Conservation (phyloP, 2,329 filamentous ascomycete species). For the Cladosporium austrohemisphaericum region DNA sequence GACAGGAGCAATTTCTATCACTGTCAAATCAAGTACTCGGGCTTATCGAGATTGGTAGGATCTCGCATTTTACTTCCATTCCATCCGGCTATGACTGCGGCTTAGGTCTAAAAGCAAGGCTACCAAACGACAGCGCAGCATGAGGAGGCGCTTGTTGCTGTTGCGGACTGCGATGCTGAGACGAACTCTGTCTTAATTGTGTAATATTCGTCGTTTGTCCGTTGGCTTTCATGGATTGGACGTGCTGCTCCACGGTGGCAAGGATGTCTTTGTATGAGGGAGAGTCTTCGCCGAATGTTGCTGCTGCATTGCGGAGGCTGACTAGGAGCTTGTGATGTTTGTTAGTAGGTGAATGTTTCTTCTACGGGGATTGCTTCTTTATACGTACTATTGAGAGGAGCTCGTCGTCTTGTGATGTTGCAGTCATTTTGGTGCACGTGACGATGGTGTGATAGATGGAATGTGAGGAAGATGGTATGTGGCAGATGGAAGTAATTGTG, state of each 20-base stretch:
- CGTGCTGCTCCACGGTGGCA: conserved; percentile 30
- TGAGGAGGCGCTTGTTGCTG: no score
- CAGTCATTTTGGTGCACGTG: no score
- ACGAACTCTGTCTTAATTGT: background rate
- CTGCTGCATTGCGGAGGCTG: conserved; percentile 34
- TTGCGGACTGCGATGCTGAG: background rate
- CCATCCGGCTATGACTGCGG: background rate
- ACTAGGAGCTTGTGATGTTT: conserved; percentile 28
- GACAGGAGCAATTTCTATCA: no score
- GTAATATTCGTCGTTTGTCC: conserved; percentile 11
- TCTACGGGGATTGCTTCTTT: background rate
- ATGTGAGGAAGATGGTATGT: no score
- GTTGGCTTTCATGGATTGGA: conserved; percentile 27
- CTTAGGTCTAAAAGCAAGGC: background rate
- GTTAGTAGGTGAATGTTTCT: background rate
- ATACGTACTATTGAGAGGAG: conserved; percentile 23
- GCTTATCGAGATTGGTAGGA: no score
- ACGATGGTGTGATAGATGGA: no score
- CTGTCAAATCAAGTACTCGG: no score
- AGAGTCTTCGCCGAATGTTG: conserved; percentile 35
- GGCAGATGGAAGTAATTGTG: no score
- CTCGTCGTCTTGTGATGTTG: conserved; percentile 27
- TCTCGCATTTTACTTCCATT: background rate
- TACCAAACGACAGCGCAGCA: background rate
- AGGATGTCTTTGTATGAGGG: conserved; percentile 30